A percentile compares a stretch with the other conserved stretches of the same genome.
These are phyloP conservation scores for Gypsophila paniculata DNA, from an alignment of 179 eudicot genomes.

Conservation along the genomic window DNA sequence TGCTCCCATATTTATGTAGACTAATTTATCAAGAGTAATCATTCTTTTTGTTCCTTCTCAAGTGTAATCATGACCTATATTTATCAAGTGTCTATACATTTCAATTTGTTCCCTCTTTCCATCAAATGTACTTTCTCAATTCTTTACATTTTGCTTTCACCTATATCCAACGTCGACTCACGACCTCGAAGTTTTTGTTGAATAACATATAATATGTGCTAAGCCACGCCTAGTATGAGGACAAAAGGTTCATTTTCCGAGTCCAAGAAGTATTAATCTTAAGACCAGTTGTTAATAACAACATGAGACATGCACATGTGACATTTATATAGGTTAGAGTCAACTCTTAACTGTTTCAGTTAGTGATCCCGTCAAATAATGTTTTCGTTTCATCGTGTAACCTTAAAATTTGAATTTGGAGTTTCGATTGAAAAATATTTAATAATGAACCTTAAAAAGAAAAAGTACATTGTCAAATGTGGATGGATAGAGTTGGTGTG, in stretches of 20 bases:
- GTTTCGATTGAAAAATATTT: too few species aligned
- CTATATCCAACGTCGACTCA: not conserved
- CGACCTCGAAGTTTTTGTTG: not conserved
- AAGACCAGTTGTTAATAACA: too few species aligned
- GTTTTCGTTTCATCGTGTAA: too few species aligned
- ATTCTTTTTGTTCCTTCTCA: slow-evolving; percentile 33
- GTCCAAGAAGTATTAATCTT: too few species aligned
- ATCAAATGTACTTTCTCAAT: not conserved
- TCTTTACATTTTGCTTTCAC: not conserved
- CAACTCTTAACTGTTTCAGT: too few species aligned
- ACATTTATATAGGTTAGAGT: too few species aligned
- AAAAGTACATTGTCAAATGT: not conserved
- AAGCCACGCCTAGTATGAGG: not conserved
- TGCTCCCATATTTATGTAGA: slow-evolving; percentile 27
- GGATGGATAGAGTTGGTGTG: slow-evolving; percentile 4
- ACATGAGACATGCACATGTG: too few species aligned
- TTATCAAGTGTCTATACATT: slow-evolving; percentile 28
- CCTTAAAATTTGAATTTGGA: not conserved
- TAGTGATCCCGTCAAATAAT: too few species aligned
- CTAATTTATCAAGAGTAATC: slow-evolving; percentile 29
- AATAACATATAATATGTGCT: too few species aligned
- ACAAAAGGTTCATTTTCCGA: too few species aligned
- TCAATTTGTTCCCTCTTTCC: not conserved
- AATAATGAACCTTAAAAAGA: not conserved
- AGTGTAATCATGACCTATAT: slow-evolving; percentile 26